Evolutionary conservation across 1,284 basidiomycete genomes (phyloP).

Genomic region (Austroboletus novae-zelandiae): DNA sequence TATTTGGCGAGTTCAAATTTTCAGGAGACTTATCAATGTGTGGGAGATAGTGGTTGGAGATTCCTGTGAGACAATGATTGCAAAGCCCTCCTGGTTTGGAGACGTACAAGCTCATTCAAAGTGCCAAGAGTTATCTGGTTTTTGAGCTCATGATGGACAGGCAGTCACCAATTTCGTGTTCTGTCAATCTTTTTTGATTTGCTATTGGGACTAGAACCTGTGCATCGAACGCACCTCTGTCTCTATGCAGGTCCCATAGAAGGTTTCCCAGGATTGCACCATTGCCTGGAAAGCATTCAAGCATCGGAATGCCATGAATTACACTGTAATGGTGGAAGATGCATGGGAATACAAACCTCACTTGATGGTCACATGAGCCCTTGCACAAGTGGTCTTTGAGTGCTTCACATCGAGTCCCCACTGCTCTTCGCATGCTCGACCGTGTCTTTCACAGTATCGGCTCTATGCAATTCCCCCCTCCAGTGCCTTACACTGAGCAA

Average conservation of each 20-base stretch:
- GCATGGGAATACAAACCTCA: too few relatives aligned
- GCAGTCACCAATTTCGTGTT: background rate
- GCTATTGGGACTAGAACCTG: background rate
- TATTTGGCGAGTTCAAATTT: constrained; percentile 3
- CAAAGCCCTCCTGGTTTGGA: constrained; percentile 7
- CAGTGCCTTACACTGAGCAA: too few relatives aligned
- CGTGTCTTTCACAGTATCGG: too few relatives aligned
- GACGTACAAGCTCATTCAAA: background rate
- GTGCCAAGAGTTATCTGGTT: constrained; percentile 1
- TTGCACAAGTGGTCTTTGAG: too few relatives aligned
- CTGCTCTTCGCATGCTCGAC: too few relatives aligned
- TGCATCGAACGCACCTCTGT: background rate
- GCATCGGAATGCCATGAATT: too few relatives aligned
- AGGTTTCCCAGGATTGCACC: background rate
- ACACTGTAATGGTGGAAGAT: too few relatives aligned
- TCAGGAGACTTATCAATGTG: background rate
- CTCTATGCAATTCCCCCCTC: too few relatives aligned
- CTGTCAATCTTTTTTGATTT: constrained; percentile 7
- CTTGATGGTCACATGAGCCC: too few relatives aligned
- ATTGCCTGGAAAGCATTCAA: too few relatives aligned
- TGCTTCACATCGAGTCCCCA: too few relatives aligned
- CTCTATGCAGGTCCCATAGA: constrained; percentile 1
- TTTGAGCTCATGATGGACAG: background rate
- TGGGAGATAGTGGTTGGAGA: background rate
- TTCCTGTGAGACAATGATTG: constrained; percentile 2